Conservation (phyloP, 306 rosid genomes). For the Sicyos edulis region DNA sequence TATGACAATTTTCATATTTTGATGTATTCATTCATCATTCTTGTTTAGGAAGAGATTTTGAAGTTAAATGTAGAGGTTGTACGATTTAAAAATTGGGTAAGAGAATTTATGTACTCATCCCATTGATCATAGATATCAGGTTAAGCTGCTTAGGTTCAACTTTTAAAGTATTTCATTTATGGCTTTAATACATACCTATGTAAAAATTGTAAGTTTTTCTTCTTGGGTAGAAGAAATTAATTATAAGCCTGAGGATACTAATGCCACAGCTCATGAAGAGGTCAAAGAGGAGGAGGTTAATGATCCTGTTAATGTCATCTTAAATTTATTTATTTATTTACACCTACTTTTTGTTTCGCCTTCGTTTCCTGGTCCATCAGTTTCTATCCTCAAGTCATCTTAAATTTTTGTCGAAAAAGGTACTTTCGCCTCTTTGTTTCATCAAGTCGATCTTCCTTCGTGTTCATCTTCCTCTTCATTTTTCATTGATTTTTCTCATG, state of each 20-base stretch:
- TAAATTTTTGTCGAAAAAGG: slow-evolving; percentile 66
- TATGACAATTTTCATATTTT: slow-evolving; percentile 8
- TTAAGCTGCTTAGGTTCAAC: slow-evolving; percentile 15
- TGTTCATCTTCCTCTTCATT: no score
- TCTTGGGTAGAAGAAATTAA: slow-evolving; percentile 64
- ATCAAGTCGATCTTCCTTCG: no score
- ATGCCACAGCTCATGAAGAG: slow-evolving; percentile 17
- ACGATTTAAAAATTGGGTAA: slow-evolving; percentile 54
- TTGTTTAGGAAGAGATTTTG: slow-evolving; percentile 57
- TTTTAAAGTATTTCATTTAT: neutral
- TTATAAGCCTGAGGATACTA: neutral
- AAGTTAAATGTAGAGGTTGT: slow-evolving; percentile 46
- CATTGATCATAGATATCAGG: no score
- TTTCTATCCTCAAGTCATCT: slow-evolving; percentile 73
- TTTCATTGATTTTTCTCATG: no score
- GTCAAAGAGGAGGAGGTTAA: slow-evolving; percentile 43
- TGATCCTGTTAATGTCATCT: slow-evolving; percentile 59
- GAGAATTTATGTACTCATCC: no score
- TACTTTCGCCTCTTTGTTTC: no score
- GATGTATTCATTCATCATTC: slow-evolving; percentile 23
- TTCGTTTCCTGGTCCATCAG: slow-evolving; percentile 65
- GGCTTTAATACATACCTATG: no score
- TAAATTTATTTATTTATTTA: no score
- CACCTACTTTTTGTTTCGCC: no score
- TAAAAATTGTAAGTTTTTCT: slow-evolving; percentile 9